Conservation (phyloP, 2,329 filamentous ascomycete genomes). For the Fusarium sp. region DNA sequence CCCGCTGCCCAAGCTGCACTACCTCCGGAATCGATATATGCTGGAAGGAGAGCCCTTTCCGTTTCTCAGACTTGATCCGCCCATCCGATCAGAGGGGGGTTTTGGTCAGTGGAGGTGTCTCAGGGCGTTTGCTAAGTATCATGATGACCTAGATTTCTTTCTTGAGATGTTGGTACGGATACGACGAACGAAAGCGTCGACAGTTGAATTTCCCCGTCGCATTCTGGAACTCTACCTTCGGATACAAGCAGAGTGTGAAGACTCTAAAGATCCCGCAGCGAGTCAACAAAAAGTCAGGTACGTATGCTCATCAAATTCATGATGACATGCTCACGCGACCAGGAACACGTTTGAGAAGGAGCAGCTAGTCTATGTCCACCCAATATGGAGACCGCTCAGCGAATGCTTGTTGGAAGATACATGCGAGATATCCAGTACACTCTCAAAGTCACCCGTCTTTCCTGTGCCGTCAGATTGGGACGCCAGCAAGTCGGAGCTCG, state of each 20-base stretch:
- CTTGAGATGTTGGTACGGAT: conserved; percentile 37
- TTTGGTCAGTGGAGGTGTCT: conserved; percentile 38
- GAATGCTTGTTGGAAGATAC: conserved; percentile 37
- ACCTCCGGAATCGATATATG: conserved; percentile 40
- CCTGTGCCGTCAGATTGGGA: conserved; percentile 37
- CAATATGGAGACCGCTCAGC: conserved; percentile 39
- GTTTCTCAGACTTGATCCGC: conserved; percentile 34
- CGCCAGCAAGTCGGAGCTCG: conserved; percentile 37
- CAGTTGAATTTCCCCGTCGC: conserved; percentile 37
- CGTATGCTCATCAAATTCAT: conserved; percentile 1
- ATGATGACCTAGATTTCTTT: conserved; percentile 37
- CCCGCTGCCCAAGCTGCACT: conserved; percentile 40
- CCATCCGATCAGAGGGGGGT: conserved; percentile 29
- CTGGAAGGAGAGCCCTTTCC: conserved; percentile 38
- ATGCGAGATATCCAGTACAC: conserved; percentile 35
- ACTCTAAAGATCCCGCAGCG: conserved; percentile 16
- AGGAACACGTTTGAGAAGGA: conserved; percentile 36
- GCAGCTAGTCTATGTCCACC: conserved; percentile 34
- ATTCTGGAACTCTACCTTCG: conserved; percentile 40
- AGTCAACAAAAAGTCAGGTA: conserved; percentile 36
- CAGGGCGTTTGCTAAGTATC: conserved; percentile 26
- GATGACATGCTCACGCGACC: neutral
- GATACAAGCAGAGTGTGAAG: conserved; percentile 37
- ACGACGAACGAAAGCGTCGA: conserved; percentile 22
- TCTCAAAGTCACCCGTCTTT: conserved; percentile 39